Conservation (phyloP, 441 rosid genomes). For the Erysimum pusillum region DNA sequence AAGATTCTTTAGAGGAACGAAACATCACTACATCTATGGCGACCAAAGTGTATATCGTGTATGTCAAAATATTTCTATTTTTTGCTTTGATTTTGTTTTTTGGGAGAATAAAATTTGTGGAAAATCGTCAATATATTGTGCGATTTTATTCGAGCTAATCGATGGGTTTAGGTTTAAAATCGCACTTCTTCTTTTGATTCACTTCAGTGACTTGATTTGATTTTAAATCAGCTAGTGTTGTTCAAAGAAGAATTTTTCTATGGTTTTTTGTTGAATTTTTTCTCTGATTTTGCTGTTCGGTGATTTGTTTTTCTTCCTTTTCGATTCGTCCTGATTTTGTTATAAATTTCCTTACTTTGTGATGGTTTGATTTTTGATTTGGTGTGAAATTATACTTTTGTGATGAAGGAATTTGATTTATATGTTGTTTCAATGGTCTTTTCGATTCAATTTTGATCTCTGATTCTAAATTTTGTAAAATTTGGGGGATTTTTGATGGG, state of each 20-base stretch:
- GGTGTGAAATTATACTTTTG: background rate
- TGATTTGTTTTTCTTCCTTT: too few species aligned
- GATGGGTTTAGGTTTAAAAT: background rate
- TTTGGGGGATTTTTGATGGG: background rate
- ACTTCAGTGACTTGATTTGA: conserved; percentile 1
- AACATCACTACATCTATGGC: conserved; percentile 56
- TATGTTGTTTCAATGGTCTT: conserved; percentile 7
- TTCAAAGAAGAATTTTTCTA: background rate
- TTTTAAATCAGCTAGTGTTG: background rate
- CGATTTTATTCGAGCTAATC: background rate
- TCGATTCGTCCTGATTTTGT: background rate
- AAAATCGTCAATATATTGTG: too few species aligned
- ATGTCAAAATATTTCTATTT: conserved; percentile 42
- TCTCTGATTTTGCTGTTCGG: too few species aligned
- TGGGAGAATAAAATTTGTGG: background rate
- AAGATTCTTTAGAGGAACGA: background rate
- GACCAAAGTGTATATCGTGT: conserved; percentile 85
- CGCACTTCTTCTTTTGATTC: background rate
- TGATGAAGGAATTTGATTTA: background rate
- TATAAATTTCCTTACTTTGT: background rate
- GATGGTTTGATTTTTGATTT: conserved; percentile 13
- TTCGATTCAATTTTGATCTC: conserved; percentile 10
- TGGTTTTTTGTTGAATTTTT: background rate
- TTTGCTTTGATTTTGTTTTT: background rate
- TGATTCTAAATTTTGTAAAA: background rate